Conservation (phyloP, 331 rosid genomes). For the Malus hybrid region DNA sequence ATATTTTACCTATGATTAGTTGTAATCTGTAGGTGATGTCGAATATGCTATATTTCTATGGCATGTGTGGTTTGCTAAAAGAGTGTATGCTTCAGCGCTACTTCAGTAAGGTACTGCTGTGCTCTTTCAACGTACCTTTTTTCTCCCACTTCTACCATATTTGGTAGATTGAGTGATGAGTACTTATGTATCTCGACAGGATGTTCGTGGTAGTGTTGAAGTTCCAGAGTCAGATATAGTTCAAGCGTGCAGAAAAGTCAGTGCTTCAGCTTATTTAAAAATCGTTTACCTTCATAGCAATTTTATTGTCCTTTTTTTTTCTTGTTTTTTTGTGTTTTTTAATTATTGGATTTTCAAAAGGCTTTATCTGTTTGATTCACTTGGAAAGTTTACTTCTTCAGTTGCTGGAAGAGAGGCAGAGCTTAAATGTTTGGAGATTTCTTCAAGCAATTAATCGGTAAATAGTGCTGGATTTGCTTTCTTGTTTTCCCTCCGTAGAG, state of each 20-base stretch:
- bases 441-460: slow-evolving; percentile 75
- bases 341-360: slow-evolving; percentile 6
- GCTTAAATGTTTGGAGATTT: slow-evolving; percentile 59
- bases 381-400: slow-evolving; percentile 29
- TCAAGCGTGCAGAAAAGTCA: slow-evolving; percentile 84
- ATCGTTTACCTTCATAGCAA: slow-evolving; percentile 2
- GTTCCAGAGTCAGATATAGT: slow-evolving; percentile 85
- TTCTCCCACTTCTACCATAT: not conserved
- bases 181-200: slow-evolving; percentile 38
- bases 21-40: slow-evolving; percentile 56
- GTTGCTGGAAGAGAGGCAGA: slow-evolving; percentile 84
- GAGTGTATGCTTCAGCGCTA: slow-evolving; percentile 86
- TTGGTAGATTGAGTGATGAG: slow-evolving; percentile 1
- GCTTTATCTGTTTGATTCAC: slow-evolving; percentile 11
- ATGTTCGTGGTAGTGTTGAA: slow-evolving; percentile 71
- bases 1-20: slow-evolving; percentile 10
- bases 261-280: slow-evolving; percentile 24
- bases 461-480: slow-evolving; percentile 9
- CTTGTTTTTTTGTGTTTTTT: no score
- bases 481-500: not conserved
- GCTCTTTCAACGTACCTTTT: not conserved
- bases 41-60: slow-evolving; percentile 74
- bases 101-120: slow-evolving; percentile 73
- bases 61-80: slow-evolving; percentile 72
- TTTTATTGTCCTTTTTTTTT: no score